A percentile compares a stretch with the other conserved stretches of the same genome.
These are phyloP conservation scores for Phytophthora agathidicida DNA, from an alignment of 352 stramenopile species.

Conservation along the genomic window DNA sequence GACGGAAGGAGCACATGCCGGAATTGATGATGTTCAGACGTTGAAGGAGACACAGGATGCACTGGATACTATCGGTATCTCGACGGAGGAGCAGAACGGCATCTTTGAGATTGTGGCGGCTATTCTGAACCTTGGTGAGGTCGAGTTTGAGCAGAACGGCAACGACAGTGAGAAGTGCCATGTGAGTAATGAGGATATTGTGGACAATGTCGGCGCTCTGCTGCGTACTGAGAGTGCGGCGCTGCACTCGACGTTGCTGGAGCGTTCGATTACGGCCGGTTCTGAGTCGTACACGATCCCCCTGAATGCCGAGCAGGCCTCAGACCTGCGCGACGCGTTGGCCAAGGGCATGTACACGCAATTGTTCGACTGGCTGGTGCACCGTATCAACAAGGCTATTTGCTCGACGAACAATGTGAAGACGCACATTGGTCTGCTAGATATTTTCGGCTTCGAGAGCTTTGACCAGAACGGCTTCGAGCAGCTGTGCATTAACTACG, in stretches of 20 bases:
- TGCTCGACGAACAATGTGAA: constrained; percentile 77
- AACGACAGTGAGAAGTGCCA: constrained; percentile 57
- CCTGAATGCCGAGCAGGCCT: constrained; percentile 87
- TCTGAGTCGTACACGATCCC: constrained; percentile 94
- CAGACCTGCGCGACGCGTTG: constrained; percentile 93
- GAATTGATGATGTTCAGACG: constrained; percentile 71
- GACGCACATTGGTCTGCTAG: constrained; percentile 91
- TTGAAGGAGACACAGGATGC: constrained; percentile 89
- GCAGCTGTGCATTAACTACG: constrained; percentile 94
- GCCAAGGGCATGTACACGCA: constrained; percentile 97
- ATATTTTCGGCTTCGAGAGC: constrained; percentile 97
- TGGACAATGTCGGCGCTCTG: constrained; percentile 62
- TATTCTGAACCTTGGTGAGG: constrained; percentile 97
- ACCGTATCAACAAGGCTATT: constrained; percentile 82
- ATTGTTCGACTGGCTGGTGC: constrained; percentile 97
- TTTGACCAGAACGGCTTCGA: constrained; percentile 91
- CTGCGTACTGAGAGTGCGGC: constrained; percentile 65
- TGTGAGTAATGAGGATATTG: constrained; percentile 64
- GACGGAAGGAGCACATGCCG: constrained; percentile 53
- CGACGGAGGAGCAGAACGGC: constrained; percentile 87
- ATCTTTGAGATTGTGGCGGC: constrained; percentile 96
- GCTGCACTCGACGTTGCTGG: constrained; percentile 90
- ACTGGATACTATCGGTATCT: constrained; percentile 91
- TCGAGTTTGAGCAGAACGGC: constrained; percentile 84
- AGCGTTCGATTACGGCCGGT: constrained; percentile 91